Base-by-base conservation (phyloP, 176 grass and related monocot genomes). In the Rhynchospora tenuis region DNA sequence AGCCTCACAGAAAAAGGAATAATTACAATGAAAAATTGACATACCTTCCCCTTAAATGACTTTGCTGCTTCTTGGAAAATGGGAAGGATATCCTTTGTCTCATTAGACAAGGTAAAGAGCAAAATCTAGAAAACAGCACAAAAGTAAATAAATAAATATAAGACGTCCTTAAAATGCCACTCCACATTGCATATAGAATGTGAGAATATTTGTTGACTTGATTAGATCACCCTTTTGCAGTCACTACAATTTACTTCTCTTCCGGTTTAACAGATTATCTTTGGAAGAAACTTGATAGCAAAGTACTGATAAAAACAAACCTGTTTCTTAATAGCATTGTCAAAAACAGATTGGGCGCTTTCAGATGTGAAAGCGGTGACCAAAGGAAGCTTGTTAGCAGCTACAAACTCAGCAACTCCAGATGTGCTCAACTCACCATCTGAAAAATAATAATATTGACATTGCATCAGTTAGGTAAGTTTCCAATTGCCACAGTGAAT, bases 251-350 rank as follows among this genome's bases (percentile, higher is more conserved):
- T 31, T 70, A 43, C n/a, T 70, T 46, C 33, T 24, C 19, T 71
- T 71, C 22, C 20, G 67, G 42, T 46, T 42, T 83, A 27, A 67
- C 38, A 43, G 64, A 84, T 84, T 46, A 56, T 84, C 43, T 38
- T 71, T 56, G 75, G 16, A 81, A 61, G 3, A 48, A 64, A 81
- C 33, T n/a, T 78, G 59, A 81, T 38, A 71, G 46, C 9, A 59
- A 52, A 48, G 38, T 51, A 81, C 17, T 62, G 45, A 74, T 16
- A 83, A 60, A 85, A 69, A 72, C 87, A 59, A 87, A 91, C 93
- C 86, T 98, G 96, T 23, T 91, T 93, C 78, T 98, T 98, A 84
- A 98, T 98, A 59, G 89, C 84, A 85, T 93, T 95, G 57, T 94
- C 96, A 86, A 98, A 98, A 84, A 98, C 73, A 7, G 91, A 87